A percentile compares a stretch with the other conserved stretches of the same genome.
These are phyloP conservation scores for Dipteronia sinensis DNA, from an alignment of 345 rosid species.

Conservation along the genomic window DNA sequence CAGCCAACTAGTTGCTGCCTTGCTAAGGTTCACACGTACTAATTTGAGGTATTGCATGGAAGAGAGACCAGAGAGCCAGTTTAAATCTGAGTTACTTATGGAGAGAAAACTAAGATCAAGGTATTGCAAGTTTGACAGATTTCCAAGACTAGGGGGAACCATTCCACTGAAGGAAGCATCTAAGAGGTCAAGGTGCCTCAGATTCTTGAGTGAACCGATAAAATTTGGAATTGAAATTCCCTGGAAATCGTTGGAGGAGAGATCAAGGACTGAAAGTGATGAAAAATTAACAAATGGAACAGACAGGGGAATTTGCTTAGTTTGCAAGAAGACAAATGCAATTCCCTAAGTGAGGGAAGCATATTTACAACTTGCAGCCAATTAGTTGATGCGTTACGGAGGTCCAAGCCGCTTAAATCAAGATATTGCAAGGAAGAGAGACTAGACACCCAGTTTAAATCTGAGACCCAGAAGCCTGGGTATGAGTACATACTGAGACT, in stretches of 20 bases:
- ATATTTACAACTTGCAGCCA: slow-evolving; percentile 27
- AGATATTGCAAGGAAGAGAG: neutral
- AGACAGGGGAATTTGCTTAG: slow-evolving; percentile 25
- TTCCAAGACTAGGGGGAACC: neutral
- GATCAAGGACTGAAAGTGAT: slow-evolving; percentile 29
- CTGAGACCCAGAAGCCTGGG: neutral
- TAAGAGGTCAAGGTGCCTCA: neutral
- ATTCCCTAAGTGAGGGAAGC: slow-evolving; percentile 33
- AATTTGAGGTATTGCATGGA: neutral
- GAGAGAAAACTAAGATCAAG: neutral
- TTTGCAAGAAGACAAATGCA: slow-evolving; percentile 22
- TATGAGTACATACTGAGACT: neutral
- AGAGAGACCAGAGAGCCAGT: slow-evolving; percentile 3
- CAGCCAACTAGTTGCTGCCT: slow-evolving; percentile 22
- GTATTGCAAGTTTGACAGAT: slow-evolving; percentile 7
- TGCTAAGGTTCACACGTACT: neutral
- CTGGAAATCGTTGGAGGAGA: slow-evolving; percentile 6
- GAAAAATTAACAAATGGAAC: slow-evolving; percentile 21
- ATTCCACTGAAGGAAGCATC: neutral
- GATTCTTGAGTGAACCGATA: neutral
- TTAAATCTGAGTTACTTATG: neutral
- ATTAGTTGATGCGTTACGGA: neutral
- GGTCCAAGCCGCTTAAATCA: neutral
- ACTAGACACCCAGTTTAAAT: neutral
- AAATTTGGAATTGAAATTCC: neutral